These are phyloP conservation scores for Sporothrix luriei DNA, from an alignment of 2,329 filamentous ascomycete genomes.

Conservation along the genomic window DNA sequence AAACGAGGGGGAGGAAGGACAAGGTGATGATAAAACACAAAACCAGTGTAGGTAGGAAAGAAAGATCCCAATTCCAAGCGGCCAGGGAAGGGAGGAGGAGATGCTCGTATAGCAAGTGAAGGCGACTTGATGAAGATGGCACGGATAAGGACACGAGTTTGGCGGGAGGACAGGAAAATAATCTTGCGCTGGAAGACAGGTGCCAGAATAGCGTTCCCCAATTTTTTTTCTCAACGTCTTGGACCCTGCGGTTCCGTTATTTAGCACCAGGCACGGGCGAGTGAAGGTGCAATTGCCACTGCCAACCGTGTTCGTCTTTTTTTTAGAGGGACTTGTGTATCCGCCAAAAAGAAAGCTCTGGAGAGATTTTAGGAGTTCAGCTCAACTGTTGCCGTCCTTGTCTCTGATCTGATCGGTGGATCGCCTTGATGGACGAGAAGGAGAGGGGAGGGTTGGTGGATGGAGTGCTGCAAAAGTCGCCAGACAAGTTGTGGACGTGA, in stretches of 20 bases:
- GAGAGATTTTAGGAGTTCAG: neutral
- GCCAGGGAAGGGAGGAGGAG: constrained; percentile 17
- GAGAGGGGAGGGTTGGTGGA: neutral
- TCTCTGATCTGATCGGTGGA: constrained; percentile 23
- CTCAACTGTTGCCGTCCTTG: neutral
- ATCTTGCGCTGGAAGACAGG: constrained; percentile 33
- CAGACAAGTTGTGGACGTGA: neutral
- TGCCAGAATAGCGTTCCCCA: constrained; percentile 32
- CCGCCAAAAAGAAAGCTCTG: neutral
- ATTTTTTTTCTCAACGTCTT: constrained; percentile 31
- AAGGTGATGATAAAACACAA: neutral
- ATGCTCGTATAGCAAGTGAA: constrained; percentile 18
- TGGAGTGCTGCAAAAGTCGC: constrained; percentile 5
- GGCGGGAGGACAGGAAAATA: constrained; percentile 23
- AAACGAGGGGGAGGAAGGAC: neutral
- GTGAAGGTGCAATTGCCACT: constrained; percentile 17
- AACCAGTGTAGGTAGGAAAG: neutral
- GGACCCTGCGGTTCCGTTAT: neutral
- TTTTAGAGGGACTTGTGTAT: neutral
- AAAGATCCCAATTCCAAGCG: neutral
- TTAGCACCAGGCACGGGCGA: neutral
- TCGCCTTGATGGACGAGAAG: neutral
- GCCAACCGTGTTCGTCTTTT: constrained; percentile 1
- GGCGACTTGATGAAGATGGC: constrained; percentile 21
- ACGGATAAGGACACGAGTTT: constrained; percentile 30